A percentile compares a stretch with the other conserved stretches of the same genome.
Evolutionary conservation across 495 filamentous ascomycete species (phyloP).

Genomic region (Cladorrhinum samala): DNA sequence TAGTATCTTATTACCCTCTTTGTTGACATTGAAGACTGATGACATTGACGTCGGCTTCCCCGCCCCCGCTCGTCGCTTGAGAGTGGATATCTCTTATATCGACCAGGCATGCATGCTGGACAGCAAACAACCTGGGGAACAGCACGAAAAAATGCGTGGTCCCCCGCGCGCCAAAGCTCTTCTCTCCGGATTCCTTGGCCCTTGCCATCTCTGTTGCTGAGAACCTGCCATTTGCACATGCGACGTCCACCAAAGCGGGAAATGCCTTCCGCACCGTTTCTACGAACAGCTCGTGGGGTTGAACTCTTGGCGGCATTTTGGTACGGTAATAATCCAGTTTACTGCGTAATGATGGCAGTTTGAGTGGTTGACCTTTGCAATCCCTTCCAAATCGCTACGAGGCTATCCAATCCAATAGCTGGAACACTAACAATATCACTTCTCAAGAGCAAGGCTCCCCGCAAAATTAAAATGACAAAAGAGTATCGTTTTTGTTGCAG

Average conservation of each 20-base stretch:
- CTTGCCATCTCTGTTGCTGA: not conserved
- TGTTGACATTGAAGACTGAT: no score
- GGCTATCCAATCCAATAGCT: no score
- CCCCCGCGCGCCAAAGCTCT: slow-evolving; percentile 2
- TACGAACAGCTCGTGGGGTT: slow-evolving; percentile 1
- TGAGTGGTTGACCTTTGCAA: no score
- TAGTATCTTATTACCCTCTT: no score
- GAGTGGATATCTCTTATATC: not conserved
- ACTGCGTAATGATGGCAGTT: no score
- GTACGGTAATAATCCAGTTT: not conserved
- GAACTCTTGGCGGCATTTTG: not conserved
- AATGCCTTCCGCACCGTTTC: slow-evolving; percentile 5
- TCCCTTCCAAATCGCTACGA: no score
- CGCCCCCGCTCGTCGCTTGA: not conserved
- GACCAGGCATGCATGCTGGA: not conserved
- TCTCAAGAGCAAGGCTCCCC: no score
- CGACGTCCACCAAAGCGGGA: slow-evolving; percentile 6
- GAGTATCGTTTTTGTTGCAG: no score
- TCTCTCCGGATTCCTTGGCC: not conserved
- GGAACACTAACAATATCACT: no score
- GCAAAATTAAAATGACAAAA: no score
- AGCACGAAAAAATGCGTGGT: no score
- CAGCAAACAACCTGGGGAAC: not conserved
- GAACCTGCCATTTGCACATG: not conserved
- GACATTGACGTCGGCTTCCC: not conserved